A percentile compares a stretch with the other conserved stretches of the same genome.
phyloP scores from a whole-genome alignment of 306 rosid species.

The Castanea sativa region DNA sequence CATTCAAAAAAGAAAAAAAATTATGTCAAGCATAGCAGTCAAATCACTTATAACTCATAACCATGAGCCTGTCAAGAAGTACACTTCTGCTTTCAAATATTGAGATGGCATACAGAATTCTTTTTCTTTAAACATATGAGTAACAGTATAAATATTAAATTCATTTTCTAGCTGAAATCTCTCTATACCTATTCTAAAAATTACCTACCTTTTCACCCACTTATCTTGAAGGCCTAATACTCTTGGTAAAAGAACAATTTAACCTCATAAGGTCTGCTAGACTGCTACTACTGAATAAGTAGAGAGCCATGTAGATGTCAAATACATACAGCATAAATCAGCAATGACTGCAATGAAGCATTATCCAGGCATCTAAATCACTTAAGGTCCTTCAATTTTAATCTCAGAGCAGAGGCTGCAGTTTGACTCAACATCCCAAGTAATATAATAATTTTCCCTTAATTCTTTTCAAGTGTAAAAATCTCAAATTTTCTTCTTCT shows the following conservation, averaged over 20 bases:
- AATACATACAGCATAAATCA: not conserved
- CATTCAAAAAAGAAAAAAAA: not conserved
- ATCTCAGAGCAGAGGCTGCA: not conserved
- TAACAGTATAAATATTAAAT: not conserved
- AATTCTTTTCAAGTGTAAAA: not conserved
- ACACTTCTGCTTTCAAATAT: not conserved
- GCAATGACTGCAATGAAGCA: not conserved
- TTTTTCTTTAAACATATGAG: not conserved
- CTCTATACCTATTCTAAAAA: not conserved
- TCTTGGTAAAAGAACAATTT: not conserved
- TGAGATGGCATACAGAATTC: not conserved
- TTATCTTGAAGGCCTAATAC: not conserved
- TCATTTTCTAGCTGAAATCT: not conserved
- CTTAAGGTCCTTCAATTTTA: not conserved
- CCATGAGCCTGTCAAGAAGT: not conserved
- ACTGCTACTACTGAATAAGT: not conserved
- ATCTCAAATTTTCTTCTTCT: not conserved
- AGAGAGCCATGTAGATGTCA: not conserved
- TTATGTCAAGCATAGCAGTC: not conserved
- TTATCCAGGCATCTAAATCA: not conserved
- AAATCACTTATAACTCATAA: not conserved
- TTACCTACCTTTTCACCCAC: not conserved
- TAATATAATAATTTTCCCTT: not conserved
- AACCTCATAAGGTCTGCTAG: no score
- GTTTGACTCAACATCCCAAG: not conserved